A percentile compares a stretch with the other conserved stretches of the same genome.
Conservation (phyloP, 345 rosid species). For the Iberis pinnata region DNA sequence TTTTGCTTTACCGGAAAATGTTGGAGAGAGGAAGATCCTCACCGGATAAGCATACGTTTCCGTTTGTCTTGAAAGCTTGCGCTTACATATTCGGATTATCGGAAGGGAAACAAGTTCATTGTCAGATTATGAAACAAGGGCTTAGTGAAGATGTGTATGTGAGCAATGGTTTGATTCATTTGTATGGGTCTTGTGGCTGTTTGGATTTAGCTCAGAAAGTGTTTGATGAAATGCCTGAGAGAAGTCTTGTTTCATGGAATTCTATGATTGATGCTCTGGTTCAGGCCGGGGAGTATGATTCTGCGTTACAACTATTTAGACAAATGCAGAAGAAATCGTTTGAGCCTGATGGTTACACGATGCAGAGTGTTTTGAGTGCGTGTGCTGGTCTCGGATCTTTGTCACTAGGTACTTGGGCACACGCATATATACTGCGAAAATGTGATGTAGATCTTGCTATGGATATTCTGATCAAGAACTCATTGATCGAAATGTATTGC, state of each 20-base stretch:
- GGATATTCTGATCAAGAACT: slow-evolving; percentile 55
- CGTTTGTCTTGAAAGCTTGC: slow-evolving; percentile 73
- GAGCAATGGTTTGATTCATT: slow-evolving; percentile 70
- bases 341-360: slow-evolving; percentile 62
- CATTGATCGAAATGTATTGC: slow-evolving; percentile 74
- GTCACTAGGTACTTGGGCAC: slow-evolving; percentile 68
- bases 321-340: slow-evolving; percentile 43
- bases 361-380: slow-evolving; percentile 60
- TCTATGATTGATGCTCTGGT: slow-evolving; percentile 64
- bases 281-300: slow-evolving; percentile 46
- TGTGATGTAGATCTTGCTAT: slow-evolving; percentile 24
- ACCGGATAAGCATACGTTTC: slow-evolving; percentile 77
- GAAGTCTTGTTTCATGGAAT: slow-evolving; percentile 76
- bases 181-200: slow-evolving; percentile 60
- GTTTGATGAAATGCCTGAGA: slow-evolving; percentile 55
- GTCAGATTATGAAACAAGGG: slow-evolving; percentile 58
- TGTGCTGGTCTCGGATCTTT: slow-evolving; percentile 65
- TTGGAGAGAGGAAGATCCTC: slow-evolving; percentile 33
- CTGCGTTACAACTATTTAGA: slow-evolving; percentile 45
- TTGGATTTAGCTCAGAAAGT: slow-evolving; percentile 45
- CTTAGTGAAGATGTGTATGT: slow-evolving; percentile 55
- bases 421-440: slow-evolving; percentile 47
- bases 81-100: slow-evolving; percentile 53
- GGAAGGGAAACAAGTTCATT: slow-evolving; percentile 68
- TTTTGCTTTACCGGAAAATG: slow-evolving; percentile 43